Evolutionary conservation across 1,284 basidiomycete species (phyloP).

Genomic region (Rhodotorula sp.): DNA sequence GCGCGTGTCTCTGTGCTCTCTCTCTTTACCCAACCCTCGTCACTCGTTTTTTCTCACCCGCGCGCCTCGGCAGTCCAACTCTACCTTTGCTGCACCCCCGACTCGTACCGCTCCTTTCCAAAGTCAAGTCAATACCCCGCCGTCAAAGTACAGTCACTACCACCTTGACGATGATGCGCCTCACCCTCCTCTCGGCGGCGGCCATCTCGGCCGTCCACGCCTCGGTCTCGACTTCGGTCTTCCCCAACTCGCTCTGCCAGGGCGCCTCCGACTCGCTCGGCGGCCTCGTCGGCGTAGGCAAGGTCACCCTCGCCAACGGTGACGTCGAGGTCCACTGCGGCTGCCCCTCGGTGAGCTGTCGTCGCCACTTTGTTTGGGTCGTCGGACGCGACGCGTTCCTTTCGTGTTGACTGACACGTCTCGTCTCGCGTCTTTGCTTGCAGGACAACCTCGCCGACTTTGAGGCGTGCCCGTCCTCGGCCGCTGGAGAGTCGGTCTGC

Average conservation of each 20-base stretch:
- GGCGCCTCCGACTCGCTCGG: constrained; percentile 23
- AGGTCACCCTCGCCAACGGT: constrained; percentile 32
- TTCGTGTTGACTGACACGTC: not conserved
- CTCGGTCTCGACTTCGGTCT: constrained; percentile 36
- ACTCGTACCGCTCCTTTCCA: not conserved
- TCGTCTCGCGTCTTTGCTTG: not conserved
- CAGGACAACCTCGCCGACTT: constrained; percentile 39
- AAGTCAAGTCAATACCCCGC: constrained; percentile 18
- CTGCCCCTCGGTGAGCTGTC: constrained; percentile 36
- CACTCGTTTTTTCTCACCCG: not conserved
- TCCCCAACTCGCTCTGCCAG: constrained; percentile 38
- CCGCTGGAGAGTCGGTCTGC: constrained; percentile 30
- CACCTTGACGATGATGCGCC: constrained; percentile 27
- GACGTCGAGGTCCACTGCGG: constrained; percentile 38
- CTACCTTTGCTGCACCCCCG: not conserved
- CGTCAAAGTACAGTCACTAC: constrained; percentile 9
- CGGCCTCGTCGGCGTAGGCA: constrained; percentile 36
- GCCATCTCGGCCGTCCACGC: constrained; percentile 30
- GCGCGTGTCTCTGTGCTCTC: not conserved
- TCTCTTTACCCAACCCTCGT: not conserved
- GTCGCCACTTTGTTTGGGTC: not conserved
- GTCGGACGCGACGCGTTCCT: constrained; percentile 8
- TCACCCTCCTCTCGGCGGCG: constrained; percentile 27
- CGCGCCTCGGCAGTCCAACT: constrained; percentile 2
- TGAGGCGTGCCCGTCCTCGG: constrained; percentile 31